Evolutionary conservation across 768 basidiomycete species (phyloP).

Genomic region (Chalciporus sphaerocephalus): DNA sequence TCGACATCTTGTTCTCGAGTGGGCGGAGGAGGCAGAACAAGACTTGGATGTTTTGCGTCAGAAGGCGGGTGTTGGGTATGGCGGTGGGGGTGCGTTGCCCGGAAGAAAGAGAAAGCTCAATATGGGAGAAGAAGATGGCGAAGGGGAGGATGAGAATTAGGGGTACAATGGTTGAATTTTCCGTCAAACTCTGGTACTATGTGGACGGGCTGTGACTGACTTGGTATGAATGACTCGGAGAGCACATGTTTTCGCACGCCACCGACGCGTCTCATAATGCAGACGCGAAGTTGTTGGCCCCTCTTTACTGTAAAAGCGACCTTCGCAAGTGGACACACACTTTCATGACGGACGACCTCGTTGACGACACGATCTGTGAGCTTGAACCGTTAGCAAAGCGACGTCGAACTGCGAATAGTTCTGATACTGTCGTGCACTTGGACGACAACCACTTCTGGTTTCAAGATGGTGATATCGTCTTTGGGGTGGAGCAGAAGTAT

Average conservation of each 20-base stretch:
- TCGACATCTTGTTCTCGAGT: conserved; percentile 89
- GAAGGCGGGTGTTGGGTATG: conserved; percentile 77
- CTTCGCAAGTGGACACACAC: background rate
- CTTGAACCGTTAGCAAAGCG: conserved; percentile 6
- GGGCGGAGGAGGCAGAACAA: conserved; percentile 82
- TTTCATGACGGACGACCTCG: conserved; percentile 2
- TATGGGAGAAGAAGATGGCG: conserved; percentile 41
- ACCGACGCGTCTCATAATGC: background rate
- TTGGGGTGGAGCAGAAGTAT: conserved; percentile 20
- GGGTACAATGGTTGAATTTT: background rate
- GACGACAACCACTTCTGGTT: conserved; percentile 25
- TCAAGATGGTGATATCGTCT: conserved; percentile 34
- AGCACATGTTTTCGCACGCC: conserved; percentile 5
- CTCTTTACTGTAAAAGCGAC: background rate
- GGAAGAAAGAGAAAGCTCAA: conserved; percentile 70
- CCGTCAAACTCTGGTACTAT: no score
- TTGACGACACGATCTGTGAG: background rate
- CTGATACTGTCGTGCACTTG: background rate
- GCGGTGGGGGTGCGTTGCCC: conserved; percentile 64
- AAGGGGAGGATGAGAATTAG: conserved; percentile 28
- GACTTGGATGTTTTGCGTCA: conserved; percentile 72
- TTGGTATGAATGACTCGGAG: no score
- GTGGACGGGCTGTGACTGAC: no score
- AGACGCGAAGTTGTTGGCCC: background rate
- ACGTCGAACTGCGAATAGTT: background rate